A percentile compares a stretch with the other conserved stretches of the same genome.
phyloP scores from a whole-genome alignment of 2,329 filamentous ascomycete genomes.

The Fusarium goolgardi region DNA sequence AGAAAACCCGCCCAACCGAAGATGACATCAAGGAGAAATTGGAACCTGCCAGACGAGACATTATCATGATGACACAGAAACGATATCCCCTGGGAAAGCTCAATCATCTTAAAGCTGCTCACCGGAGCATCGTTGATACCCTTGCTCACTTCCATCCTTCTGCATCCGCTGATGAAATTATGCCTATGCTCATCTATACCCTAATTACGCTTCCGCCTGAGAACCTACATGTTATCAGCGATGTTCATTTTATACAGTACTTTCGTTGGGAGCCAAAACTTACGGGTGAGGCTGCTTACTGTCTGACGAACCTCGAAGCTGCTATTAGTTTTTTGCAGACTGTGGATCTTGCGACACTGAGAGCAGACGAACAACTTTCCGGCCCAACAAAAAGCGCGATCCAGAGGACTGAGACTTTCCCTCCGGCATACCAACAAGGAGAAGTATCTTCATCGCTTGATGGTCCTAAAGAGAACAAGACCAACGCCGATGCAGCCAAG shows the following conservation, averaged over 20 bases:
- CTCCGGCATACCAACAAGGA: conserved; percentile 65
- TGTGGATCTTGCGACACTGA: conserved; percentile 89
- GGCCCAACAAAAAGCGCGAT: conserved; percentile 70
- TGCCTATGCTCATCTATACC: conserved; percentile 96
- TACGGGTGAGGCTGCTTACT: conserved; percentile 95
- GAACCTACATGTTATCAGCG: conserved; percentile 89
- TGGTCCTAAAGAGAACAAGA: conserved; percentile 49
- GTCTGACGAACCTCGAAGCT: conserved; percentile 94
- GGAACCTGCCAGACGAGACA: conserved; percentile 72
- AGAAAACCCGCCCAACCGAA: conserved; percentile 68
- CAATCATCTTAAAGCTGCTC: conserved; percentile 85
- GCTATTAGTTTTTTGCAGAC: conserved; percentile 95
- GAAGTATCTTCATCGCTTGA: conserved; percentile 52
- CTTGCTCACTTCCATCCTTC: conserved; percentile 74
- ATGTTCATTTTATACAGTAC: conserved; percentile 92
- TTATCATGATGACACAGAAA: conserved; percentile 86
- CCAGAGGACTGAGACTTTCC: conserved; percentile 66
- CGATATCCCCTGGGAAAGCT: conserved; percentile 92
- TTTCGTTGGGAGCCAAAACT: conserved; percentile 89
- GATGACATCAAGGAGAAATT: conserved; percentile 79
- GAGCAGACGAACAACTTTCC: conserved; percentile 79
- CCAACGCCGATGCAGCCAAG: conserved; percentile 52
- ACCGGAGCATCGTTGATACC: conserved; percentile 95
- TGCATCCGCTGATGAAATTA: conserved; percentile 95
- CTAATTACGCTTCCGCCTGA: conserved; percentile 91